Evolutionary conservation across 2,329 filamentous ascomycete species (phyloP).

Genomic region (Pestalotiopsis sp.): DNA sequence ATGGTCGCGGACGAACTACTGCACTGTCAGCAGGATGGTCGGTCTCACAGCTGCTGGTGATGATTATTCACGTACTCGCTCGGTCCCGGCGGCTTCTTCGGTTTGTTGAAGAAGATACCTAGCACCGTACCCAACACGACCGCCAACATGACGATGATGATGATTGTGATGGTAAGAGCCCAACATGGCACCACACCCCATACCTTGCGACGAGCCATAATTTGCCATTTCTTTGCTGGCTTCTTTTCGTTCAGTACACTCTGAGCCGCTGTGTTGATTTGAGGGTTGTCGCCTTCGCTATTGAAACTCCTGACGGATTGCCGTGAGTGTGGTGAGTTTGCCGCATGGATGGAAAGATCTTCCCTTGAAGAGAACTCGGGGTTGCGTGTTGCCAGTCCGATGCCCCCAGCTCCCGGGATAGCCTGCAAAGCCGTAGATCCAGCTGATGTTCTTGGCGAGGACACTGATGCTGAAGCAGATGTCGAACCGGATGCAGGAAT

Average conservation of each 20-base stretch:
- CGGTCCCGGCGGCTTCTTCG: conserved; percentile 19
- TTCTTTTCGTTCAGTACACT: conserved; percentile 50
- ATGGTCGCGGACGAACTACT: conserved; percentile 28
- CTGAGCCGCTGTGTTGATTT: conserved; percentile 54
- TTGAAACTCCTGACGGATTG: conserved; percentile 55
- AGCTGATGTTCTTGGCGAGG: conserved; percentile 15
- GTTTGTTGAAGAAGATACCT: conserved; percentile 44
- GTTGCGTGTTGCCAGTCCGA: conserved; percentile 62
- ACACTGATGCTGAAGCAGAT: conserved; percentile 13
- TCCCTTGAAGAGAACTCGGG: conserved; percentile 65
- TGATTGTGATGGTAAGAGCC: conserved; percentile 55
- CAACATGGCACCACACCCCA: conserved; percentile 65
- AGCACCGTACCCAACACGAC: conserved; percentile 61
- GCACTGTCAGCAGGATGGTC: conserved; percentile 2
- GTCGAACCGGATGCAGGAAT: not conserved
- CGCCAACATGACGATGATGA: conserved; percentile 54
- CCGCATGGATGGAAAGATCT: conserved; percentile 41
- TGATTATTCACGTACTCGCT: not conserved
- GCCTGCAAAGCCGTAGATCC: conserved; percentile 21
- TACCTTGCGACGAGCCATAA: conserved; percentile 54
- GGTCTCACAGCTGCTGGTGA: conserved; percentile 17
- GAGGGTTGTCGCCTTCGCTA: conserved; percentile 54
- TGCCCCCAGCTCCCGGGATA: conserved; percentile 61
- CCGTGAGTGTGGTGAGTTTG: conserved; percentile 47
- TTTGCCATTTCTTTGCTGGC: conserved; percentile 53